Percentiles rank a stretch among this genome's conserved stretches.
Evolutionary conservation across 148 eudicot genomes (phyloP).

Genomic region (Rhododendron henanense): DNA sequence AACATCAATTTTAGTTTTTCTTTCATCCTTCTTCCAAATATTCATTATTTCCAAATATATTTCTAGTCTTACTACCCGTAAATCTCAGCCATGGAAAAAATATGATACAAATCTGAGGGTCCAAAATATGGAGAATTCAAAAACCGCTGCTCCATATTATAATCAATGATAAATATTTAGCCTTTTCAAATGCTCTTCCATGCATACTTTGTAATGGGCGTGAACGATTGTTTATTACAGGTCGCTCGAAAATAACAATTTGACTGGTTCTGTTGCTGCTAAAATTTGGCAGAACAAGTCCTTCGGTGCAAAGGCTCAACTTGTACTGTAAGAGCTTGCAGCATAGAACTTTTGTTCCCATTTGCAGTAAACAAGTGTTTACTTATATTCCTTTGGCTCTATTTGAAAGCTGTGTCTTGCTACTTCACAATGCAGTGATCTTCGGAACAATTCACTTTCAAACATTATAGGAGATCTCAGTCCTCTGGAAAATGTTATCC

Average conservation of each 20-base stretch:
- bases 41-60: too few relatives aligned
- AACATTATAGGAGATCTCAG: slow-evolving; percentile 47
- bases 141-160: too few relatives aligned
- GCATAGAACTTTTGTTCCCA: neutral
- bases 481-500: slow-evolving; percentile 59
- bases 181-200: neutral
- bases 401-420: slow-evolving; percentile 3
- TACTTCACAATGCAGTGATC: slow-evolving; percentile 59
- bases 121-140: too few relatives aligned
- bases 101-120: too few relatives aligned
- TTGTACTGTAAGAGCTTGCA: slow-evolving; percentile 52
- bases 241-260: slow-evolving; percentile 51
- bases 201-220: neutral
- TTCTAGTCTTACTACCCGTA: too few relatives aligned
- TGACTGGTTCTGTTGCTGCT: slow-evolving; percentile 65
- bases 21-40: too few relatives aligned
- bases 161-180: neutral
- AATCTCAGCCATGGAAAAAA: too few relatives aligned
- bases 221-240: slow-evolving; percentile 31
- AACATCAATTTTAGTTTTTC: too few relatives aligned
- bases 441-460: slow-evolving; percentile 58
- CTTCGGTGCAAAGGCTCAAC: slow-evolving; percentile 42
- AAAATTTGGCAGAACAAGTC: slow-evolving; percentile 58
- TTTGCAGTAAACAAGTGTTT: slow-evolving; percentile 3
- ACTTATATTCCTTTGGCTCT: neutral